Evolutionary conservation across 306 rosid genomes (phyloP), one percentile per base, ranked within the genome.

Genomic region (Pachyrhizus erosus): DNA sequence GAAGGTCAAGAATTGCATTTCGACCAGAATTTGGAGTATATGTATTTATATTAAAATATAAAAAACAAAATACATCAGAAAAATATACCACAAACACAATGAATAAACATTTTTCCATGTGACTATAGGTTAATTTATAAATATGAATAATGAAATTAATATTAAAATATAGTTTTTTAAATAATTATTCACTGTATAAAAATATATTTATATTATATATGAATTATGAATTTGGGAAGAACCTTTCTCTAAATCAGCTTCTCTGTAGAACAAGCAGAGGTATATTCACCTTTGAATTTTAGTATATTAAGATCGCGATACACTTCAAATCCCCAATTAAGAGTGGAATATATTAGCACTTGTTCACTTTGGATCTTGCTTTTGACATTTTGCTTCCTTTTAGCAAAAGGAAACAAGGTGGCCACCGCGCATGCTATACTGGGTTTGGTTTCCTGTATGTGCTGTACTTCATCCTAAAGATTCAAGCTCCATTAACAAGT

Each of bases 401-500:
- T 17, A n/a, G 57, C 9, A n/a, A 17, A 51, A n/a, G 21, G 9
- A 51, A 51, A n/a, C 40, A 51, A 17, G 21, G 3, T 51, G 10
- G 21, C 10, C 20, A 21, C 31, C 4, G 1, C 23, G 15, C 73
- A 42, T 42, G 55, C 34, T 40, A 17, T 45, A 24, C 40, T 45
- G 7, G 24, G 40, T 45, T 70, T 26, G 37, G 27, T 70, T 45
- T 18, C 27, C 64, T 73, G 45, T 13, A 23, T 51, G 42, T 72
- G 64, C 39, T 72, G 40, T 49, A 26, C 62, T 72, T 13, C 75
- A 43, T 49, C 77, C 43, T 29, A 60, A 46, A 51, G 45, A 21
- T 57, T 57, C 2, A 57, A 21, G 65, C 6, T 37, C 40, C 40
- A 24, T 51, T n/a, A 9, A 73, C 62, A 31, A 31, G 46, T 31